Percentiles rank a stretch among this genome's conserved stretches.
phyloP scores from a whole-genome alignment of 2,329 filamentous ascomycete species.

The Exophiala sp. region DNA sequence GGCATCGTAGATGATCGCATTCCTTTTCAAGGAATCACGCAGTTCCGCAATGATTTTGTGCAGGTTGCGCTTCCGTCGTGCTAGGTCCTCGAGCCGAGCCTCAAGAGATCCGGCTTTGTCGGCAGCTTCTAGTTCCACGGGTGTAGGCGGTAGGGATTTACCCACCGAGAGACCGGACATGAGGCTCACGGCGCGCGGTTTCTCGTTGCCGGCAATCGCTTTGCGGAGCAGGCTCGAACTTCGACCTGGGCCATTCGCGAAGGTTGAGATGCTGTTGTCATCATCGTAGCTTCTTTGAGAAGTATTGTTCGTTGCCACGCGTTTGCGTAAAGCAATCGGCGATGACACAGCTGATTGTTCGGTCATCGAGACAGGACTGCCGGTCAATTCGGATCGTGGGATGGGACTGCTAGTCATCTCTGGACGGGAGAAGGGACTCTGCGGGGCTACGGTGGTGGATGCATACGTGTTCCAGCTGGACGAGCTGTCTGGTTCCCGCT shows the following conservation, averaged over 20 bases:
- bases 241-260: slow-evolving; percentile 18
- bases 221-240: slow-evolving; percentile 24
- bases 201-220: slow-evolving; percentile 15
- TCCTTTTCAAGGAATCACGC: slow-evolving; percentile 71
- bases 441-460: slow-evolving; percentile 46
- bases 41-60: slow-evolving; percentile 70
- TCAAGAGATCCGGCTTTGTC: slow-evolving; percentile 66
- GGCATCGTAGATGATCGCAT: slow-evolving; percentile 64
- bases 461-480: slow-evolving; percentile 64
- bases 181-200: slow-evolving; percentile 18
- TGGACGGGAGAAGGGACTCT: neutral
- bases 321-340: slow-evolving; percentile 41
- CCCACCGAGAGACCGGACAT: slow-evolving; percentile 32
- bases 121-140: slow-evolving; percentile 57
- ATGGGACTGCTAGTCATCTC: slow-evolving; percentile 31
- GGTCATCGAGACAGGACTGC: slow-evolving; percentile 36
- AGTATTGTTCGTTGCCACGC: slow-evolving; percentile 26
- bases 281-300: slow-evolving; percentile 35
- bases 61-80: slow-evolving; percentile 67
- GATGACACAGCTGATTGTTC: slow-evolving; percentile 24
- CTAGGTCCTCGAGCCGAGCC: slow-evolving; percentile 62
- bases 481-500: slow-evolving; percentile 19
- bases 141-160: slow-evolving; percentile 61
- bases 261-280: slow-evolving; percentile 32
- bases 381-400: slow-evolving; percentile 39